Base-by-base conservation (phyloP, 805 yeast species). In the Osmozyma mogii region DNA sequence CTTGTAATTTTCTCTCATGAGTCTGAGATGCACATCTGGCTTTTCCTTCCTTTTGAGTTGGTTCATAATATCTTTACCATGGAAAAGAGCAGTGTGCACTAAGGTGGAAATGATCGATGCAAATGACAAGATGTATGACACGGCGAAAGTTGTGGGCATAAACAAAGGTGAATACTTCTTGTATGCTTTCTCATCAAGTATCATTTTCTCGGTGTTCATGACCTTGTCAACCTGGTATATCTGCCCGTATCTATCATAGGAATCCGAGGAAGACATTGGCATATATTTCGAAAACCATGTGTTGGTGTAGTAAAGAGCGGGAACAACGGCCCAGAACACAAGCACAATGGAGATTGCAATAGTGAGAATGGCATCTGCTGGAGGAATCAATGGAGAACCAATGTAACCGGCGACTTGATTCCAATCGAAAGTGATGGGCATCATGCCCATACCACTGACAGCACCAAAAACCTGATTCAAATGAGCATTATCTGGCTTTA, bases 371-470 rank as follows among this genome's bases (percentile, higher is more conserved):
- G 70, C 55, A 10, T 66, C 51, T 16, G 70, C 66, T 12, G 85
- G 84, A 7, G 83, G 78, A 31, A 75, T 62, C 46, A 79, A 61
- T 8, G 85, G 84, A 13, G 78, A 70, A 11, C 77, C 77, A 38
- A 72, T 54, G 52, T 65, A 69, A 34, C 63, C 66, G 6, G 75
- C 68, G 23, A 77, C 58, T 45, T 73, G 74, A 43, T 70, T 69
- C 84, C 84, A 79, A 52, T 78, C 84, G 44, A 79, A 76, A 11
- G 81, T 72, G 25, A 77, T 49, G 8, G 87, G 87, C 40, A 76
- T 51, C 47, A 76, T 45, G 13, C 84, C 85, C 35, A 78, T 54
- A 9, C 88, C 88, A 10, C 72, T 54, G 7, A 55, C 37, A 5
- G 70, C 60, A 28, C 89, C 89, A 41, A 79, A 78, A 11, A 80